A percentile compares a stretch with the other conserved stretches of the same genome.
Conservation (phyloP, 495 filamentous ascomycete species). For the Tuber magnatum region DNA sequence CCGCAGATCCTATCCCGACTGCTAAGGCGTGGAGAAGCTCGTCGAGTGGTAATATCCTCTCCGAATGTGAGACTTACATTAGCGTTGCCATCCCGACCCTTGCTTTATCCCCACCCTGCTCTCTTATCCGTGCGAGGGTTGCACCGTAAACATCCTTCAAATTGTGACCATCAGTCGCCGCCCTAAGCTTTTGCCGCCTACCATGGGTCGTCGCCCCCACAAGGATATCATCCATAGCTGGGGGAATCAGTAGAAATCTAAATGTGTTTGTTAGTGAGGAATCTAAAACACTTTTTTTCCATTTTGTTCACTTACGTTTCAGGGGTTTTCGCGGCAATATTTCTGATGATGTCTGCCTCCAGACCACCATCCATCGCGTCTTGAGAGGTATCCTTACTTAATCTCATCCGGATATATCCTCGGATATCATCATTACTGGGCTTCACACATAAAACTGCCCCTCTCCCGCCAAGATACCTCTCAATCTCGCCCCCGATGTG, state of each 20-base stretch:
- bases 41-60: neutral
- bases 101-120: neutral
- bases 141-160: neutral
- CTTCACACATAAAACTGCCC: neutral
- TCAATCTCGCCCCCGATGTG: neutral
- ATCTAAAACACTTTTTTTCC: neutral
- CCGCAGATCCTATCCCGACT: neutral
- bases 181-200: neutral
- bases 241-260: neutral
- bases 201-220: neutral
- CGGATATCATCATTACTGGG: neutral
- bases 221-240: neutral
- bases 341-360: neutral
- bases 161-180: neutral
- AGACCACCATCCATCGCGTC: neutral
- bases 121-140: neutral
- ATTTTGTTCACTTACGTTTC: neutral
- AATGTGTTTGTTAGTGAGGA: neutral
- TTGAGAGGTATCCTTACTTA: neutral
- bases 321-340: neutral
- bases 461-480: neutral
- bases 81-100: neutral
- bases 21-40: neutral
- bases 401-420: neutral
- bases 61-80: neutral